Base-by-base conservation (phyloP, 176 grass and related monocot genomes). In the Phragmites australis region DNA sequence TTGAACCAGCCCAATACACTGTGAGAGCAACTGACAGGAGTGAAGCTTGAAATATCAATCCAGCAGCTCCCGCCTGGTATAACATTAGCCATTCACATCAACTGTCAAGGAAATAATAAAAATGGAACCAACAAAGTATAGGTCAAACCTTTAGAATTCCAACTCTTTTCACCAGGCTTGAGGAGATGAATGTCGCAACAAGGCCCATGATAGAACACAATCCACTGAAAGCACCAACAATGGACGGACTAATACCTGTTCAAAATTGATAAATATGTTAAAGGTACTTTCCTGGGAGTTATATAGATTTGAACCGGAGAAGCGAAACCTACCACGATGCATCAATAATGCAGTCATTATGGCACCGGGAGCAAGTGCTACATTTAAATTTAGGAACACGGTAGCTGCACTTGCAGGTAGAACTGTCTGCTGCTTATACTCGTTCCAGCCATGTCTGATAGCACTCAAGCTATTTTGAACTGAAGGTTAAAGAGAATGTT, bases 41-140 rank as follows among this genome's bases (percentile, higher is more conserved):
- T 77, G 80, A 91, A 54, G 96, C 92, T 79, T 99, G 96, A 89
- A 95, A 93, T 81, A 99, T 91, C 78, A 99, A 95, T 84, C 96
- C 92, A 86, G 90, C 90, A 34, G 90, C 96, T 74, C 92, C 96
- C 0, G 96, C 96, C 96, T 99, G 86, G 68, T 82, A 79, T 62
- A 42, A 69, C 23, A 82, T 31, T 82, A 74, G 31, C 7, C 42
- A 11, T 85, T 81, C 29, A 37, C 11, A 61, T 77, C 55, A 90
- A 50, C 39, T 78, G 25, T 2, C 32, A 9, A 22, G 62, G 11
- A 82, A 65, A 74, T 25, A 75, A 43, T 27, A 14, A n/a, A 65
- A 60, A 45, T 3, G 30, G 54, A 72, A 51, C 23, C 14, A 25
- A 83, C 18, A 65, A 83, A 23, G 42, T 63, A 85, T n/a, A 78